A percentile compares a stretch with the other conserved stretches of the same genome.
Evolutionary conservation across 2,329 filamentous ascomycete genomes (phyloP).

Genomic region (Trichophyton simii): DNA sequence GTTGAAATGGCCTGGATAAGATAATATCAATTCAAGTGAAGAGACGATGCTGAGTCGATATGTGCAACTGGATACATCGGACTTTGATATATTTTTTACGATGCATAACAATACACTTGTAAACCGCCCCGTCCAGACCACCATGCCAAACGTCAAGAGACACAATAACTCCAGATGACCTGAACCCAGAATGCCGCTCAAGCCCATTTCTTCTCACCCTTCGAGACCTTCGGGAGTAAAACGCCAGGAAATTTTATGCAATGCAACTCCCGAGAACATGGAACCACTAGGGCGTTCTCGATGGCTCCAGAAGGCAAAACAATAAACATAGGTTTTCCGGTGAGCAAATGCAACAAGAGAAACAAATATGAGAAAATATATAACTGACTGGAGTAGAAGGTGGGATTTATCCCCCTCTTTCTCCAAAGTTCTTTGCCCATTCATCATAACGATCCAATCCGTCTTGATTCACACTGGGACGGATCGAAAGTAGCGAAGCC

Average conservation of each 20-base stretch:
- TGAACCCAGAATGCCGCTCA: not conserved
- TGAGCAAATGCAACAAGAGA: not conserved
- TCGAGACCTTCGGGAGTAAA: not conserved
- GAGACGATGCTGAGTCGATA: too few species aligned
- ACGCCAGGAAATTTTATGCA: not conserved
- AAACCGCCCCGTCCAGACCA: not conserved
- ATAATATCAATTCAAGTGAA: too few species aligned
- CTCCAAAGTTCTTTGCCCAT: constrained; percentile 88
- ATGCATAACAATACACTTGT: not conserved
- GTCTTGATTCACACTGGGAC: constrained; percentile 76
- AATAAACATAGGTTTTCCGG: not conserved
- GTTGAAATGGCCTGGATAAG: too few species aligned
- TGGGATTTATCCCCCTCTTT: constrained; percentile 57
- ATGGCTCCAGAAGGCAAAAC: not conserved
- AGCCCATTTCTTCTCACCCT: not conserved
- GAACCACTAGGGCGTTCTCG: not conserved
- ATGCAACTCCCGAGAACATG: not conserved
- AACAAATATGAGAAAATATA: not conserved
- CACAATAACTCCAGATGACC: not conserved
- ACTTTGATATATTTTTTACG: not conserved
- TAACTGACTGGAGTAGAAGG: not conserved
- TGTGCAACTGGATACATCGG: not conserved
- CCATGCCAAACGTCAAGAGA: not conserved
- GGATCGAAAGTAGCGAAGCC: constrained; percentile 68
- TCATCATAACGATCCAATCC: constrained; percentile 84